Evolutionary conservation across 192 early-diverging fungal species (phyloP), one percentile per base, ranked within the genome.

Genomic region (Funneliformis mosseae): DNA sequence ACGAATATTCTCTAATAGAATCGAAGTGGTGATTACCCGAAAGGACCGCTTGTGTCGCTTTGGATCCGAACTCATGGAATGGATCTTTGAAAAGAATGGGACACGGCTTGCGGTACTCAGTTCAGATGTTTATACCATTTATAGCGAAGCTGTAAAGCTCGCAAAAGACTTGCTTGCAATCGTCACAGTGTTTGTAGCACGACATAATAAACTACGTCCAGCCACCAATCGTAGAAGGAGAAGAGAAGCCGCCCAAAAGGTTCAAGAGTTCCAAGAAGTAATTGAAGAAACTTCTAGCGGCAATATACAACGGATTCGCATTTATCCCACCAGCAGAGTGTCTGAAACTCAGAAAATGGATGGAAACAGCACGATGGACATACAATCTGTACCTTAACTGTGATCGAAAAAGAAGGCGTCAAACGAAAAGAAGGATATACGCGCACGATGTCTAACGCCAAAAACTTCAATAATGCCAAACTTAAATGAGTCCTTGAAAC

Each of bases 21-120:
- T 66, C 61, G 33, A 77, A 61, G 60, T 77, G 61, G 75, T 63
- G 33, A 12, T 77, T 77, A 63, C 61, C 38, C n/a, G 43, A 77
- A 77, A 77, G 38, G 50, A 74, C 61, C 38, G 27, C 1, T 23
- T 77, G n/a, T 77, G 61, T 63, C 5, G 33, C 61, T 77, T 74
- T 77, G 60, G 38, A 77, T 64, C 2, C 43, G 75, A 63, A 64
- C 27, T 50, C 43, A 5, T 77, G 41, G 18, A 74, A 77, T 33
- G 33, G 33, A 33, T 33, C 33, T 33, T 33, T 33, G 33, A 33
- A 45, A 77, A 77, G 64, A 77, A 77, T 25, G 43, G 61, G 5
- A 77, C 27, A 64, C 27, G 4, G 27, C 10, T 77, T 39, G 39
- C 64, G 38, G 50, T 77, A 33, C 48, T 75, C 25, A 4, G 50